Evolutionary conservation across 805 yeast genomes (phyloP), one percentile per base, ranked within the genome.

Genomic region (Schwanniomyces pseudopolymorphus): DNA sequence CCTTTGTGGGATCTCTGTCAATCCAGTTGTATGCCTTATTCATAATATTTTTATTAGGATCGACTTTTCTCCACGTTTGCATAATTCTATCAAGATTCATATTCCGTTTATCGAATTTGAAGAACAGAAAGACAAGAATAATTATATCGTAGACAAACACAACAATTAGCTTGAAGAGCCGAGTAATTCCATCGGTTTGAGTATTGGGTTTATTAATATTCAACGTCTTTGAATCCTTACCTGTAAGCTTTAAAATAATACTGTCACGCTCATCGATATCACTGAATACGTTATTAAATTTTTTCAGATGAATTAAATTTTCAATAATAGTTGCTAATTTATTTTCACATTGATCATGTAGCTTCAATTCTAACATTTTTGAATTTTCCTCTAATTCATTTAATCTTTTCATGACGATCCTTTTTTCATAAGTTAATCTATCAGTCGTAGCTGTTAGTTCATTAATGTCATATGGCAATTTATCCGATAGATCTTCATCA

Each of bases 31-130:
- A 70, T 9, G 72, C 72, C 38, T 48, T 57, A 42, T 66, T 62
- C 45, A 72, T 72, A 44, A 67, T 63, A 35, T 60, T 53, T 41
- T 75, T 51, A 47, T 67, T 64, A 1, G 78, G 78, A 54, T 72
- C 78, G 21, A 72, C 58, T 49, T 67, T 66, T 14, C 51, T 60
- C 69, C 76, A 72, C 17, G 64, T 57, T 31, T 59, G 49, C 53
- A 75, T 55, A 42, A 72, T 72, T 43, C 78, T 49, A 45, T 71
- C 75, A 43, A 71, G 56, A 53, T 72, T 72, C 77, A 72, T 72
- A 33, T 64, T 67, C 26, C 70, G 57, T 40, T 75, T 55, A 51
- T 72, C 74, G 50, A 72, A 68, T 40, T 65, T 62, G 52, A 71
- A 66, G 10, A 70, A 37, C 33, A 58, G 67, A 49, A 67, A 64